A percentile compares a stretch with the other conserved stretches of the same genome.
Conservation (phyloP, 2,329 filamentous ascomycete genomes). For the Colletotrichum salicis region DNA sequence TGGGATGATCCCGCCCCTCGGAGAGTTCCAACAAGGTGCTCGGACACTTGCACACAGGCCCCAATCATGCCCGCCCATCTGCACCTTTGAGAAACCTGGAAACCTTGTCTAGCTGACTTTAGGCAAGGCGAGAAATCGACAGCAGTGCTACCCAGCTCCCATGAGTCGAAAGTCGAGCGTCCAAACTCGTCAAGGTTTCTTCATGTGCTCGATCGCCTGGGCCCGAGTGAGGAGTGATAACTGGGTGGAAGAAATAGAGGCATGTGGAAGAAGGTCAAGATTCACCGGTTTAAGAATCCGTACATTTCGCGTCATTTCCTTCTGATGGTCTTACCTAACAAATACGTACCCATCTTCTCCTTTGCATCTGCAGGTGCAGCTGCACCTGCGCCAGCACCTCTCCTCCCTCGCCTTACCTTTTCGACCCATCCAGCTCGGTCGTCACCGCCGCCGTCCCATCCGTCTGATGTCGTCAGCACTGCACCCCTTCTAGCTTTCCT, state of each 20-base stretch:
- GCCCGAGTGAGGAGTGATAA: background rate
- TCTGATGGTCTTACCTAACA: background rate
- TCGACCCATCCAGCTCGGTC: background rate
- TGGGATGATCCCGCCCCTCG: slow-evolving; percentile 30
- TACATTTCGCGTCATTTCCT: no score
- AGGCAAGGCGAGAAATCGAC: background rate
- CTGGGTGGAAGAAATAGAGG: no score
- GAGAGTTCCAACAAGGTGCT: slow-evolving; percentile 25
- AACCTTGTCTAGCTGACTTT: background rate
- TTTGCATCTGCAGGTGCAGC: background rate
- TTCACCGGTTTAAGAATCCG: no score
- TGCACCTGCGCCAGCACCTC: background rate
- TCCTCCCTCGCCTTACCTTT: background rate
- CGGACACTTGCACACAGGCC: slow-evolving; percentile 19
- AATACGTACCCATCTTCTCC: background rate
- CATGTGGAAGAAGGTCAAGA: no score
- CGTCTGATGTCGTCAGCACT: slow-evolving; percentile 29
- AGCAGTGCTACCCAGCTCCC: background rate
- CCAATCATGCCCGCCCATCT: background rate
- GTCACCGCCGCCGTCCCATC: slow-evolving; percentile 20
- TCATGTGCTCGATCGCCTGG: background rate
- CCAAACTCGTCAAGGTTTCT: background rate
- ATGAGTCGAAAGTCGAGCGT: background rate
- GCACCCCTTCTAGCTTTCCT: slow-evolving; percentile 13
- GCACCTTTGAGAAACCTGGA: background rate